Percentiles rank a stretch among this genome's conserved stretches.
phyloP scores from a whole-genome alignment of 73 alveolate genomes.

The Breviolum minutum region DNA sequence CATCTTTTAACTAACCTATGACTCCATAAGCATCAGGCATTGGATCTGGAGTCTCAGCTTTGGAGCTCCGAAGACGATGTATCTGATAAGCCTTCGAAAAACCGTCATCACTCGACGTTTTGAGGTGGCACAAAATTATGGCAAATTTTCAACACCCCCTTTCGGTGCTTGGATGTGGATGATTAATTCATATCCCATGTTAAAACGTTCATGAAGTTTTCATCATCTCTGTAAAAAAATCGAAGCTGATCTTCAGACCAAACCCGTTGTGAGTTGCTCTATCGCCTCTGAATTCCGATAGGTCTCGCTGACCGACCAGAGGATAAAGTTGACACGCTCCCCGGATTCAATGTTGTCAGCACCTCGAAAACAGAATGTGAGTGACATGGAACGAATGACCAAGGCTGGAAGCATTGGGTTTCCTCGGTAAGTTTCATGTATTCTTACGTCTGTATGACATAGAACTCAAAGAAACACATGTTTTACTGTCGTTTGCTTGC shows the following conservation, averaged over 20 bases:
- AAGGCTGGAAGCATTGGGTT: no score
- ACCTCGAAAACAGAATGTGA: background rate
- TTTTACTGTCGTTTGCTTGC: no score
- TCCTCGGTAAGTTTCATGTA: background rate
- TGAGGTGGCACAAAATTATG: no score
- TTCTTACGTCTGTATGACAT: background rate
- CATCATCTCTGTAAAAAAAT: background rate
- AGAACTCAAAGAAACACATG: background rate
- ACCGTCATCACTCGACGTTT: no score
- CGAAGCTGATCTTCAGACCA: background rate
- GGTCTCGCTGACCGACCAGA: constrained; percentile 71
- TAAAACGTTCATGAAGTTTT: background rate
- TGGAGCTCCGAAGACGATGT: constrained; percentile 85
- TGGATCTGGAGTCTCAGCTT: constrained; percentile 64
- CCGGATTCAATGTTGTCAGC: constrained; percentile 93
- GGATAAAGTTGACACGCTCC: constrained; percentile 89
- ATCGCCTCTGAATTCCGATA: constrained; percentile 60
- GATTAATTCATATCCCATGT: background rate
- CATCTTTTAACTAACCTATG: background rate
- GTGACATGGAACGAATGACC: background rate
- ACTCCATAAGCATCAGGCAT: constrained; percentile 10
- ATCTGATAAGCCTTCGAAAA: constrained; percentile 17
- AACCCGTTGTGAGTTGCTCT: no score
- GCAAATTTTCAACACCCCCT: no score
- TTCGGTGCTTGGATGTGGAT: background rate